These are phyloP conservation scores for Fusarium sp. DNA, from an alignment of 2,329 filamentous ascomycete species.

Conservation along the genomic window DNA sequence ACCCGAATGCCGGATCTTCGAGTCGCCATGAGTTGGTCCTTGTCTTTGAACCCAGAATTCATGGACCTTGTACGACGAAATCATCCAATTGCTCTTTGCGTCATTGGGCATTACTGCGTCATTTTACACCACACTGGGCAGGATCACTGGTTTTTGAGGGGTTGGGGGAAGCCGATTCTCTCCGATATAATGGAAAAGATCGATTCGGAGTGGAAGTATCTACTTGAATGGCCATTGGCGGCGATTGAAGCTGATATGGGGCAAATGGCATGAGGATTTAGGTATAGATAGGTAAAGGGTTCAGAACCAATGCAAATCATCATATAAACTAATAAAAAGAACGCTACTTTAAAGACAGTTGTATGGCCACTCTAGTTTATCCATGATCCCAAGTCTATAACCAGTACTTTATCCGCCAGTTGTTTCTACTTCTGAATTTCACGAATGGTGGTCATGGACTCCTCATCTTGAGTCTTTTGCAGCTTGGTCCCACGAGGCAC, in stretches of 20 bases:
- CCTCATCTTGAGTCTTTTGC: not conserved
- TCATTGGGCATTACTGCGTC: slow-evolving; percentile 33
- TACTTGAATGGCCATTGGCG: slow-evolving; percentile 29
- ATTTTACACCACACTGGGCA: slow-evolving; percentile 20
- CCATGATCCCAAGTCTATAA: not conserved
- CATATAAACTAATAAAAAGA: not conserved
- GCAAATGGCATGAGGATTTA: not conserved
- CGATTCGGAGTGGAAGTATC: slow-evolving; percentile 6
- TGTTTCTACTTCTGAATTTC: not conserved
- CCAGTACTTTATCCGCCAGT: not conserved
- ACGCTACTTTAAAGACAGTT: not conserved
- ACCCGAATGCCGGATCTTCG: slow-evolving; percentile 14
- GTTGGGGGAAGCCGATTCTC: slow-evolving; percentile 24
- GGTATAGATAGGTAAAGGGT: not conserved
- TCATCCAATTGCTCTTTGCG: slow-evolving; percentile 21
- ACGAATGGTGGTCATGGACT: not conserved
- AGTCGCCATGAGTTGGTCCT: slow-evolving; percentile 25
- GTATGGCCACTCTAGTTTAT: not conserved
- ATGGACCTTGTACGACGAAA: slow-evolving; percentile 29
- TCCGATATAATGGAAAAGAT: slow-evolving; percentile 10
- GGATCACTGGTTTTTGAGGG: slow-evolving; percentile 25
- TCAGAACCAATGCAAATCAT: not conserved
- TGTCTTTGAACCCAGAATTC: slow-evolving; percentile 25
- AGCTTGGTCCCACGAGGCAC: not conserved
- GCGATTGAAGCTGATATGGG: not conserved